Evolutionary conservation across 805 yeast genomes (phyloP), one percentile per base, ranked within the genome.

Genomic region (Metahyphopichia silvanorum): DNA sequence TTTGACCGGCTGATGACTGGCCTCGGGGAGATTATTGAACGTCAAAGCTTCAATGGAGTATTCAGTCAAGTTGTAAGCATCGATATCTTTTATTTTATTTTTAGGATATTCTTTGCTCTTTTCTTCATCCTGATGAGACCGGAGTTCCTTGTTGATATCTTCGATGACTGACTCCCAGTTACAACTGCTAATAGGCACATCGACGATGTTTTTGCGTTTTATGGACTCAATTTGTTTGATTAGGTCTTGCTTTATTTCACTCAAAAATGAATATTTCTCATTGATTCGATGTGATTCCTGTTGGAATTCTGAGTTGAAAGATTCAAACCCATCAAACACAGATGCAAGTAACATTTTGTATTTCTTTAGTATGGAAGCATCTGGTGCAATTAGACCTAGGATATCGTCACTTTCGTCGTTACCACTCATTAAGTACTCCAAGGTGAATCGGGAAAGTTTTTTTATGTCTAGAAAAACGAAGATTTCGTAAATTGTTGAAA

Each of bases 351-450:
- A 35, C 2, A 37, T 30, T 15, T 38, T 29, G 11, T 50, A 45
- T 17, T 42, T 38, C 10, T 37, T 27, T 9, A 15, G 12, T 15
- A 34, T 21, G 5, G 12, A 5, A 14, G 38, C 33, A 21, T 48
- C 51, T 2, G 49, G 24, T 3, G 61, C 64, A 14, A 60, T 22
- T 7, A 59, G 32, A 9, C 66, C 59, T 12, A 53, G 33, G 1
- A 54, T 38, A 15, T 71, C 78, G 12, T 68, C 71, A 21, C 65
- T 63, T 32, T 69, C 75, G 2, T 53, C 29, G 11, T 37, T 57
- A 18, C 71, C 69, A 4, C 71, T 62, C 2, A 78, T 40, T 32
- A 74, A 75, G 46, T 78, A 76, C 46, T 86, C 95, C 19, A 81
- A 53, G 2, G 78, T 57, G 39, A 68, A 67, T 23, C 86, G 62